phyloP scores from a whole-genome alignment of 306 rosid genomes.

The Hippophae rhamnoides region DNA sequence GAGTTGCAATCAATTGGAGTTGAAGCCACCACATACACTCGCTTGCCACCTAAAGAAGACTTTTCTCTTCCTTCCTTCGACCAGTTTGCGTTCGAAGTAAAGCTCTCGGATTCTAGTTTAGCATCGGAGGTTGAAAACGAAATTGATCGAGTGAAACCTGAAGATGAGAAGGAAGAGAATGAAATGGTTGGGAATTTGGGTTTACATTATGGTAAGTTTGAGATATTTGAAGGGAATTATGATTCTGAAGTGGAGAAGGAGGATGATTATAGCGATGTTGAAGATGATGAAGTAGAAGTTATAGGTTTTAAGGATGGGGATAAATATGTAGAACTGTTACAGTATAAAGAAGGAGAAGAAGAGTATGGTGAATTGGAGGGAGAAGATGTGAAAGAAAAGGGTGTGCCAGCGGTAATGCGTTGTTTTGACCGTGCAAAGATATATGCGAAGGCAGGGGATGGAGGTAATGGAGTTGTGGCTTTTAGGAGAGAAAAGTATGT shows the following conservation, averaged over 20 bases:
- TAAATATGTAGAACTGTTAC: slow-evolving; percentile 9
- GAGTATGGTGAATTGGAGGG: slow-evolving; percentile 17
- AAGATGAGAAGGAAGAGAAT: slow-evolving; percentile 10
- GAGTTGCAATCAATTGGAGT: slow-evolving; percentile 35
- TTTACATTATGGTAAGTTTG: slow-evolving; percentile 15
- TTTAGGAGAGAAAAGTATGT: slow-evolving; percentile 87
- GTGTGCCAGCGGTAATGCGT: slow-evolving; percentile 90
- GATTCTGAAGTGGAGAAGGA: slow-evolving; percentile 30
- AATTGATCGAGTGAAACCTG: slow-evolving; percentile 11
- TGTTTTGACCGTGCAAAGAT: slow-evolving; percentile 85
- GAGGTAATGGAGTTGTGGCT: slow-evolving; percentile 88
- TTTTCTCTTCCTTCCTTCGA: slow-evolving; percentile 25
- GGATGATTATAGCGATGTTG: slow-evolving; percentile 4
- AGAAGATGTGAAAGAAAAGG: slow-evolving; percentile 60
- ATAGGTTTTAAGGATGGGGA: neutral
- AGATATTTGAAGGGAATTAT: slow-evolving; percentile 21
- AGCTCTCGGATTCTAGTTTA: slow-evolving; percentile 51
- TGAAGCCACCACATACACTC: slow-evolving; percentile 77
- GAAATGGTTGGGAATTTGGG: slow-evolving; percentile 13
- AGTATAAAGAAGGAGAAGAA: slow-evolving; percentile 12
- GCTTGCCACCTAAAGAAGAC: slow-evolving; percentile 72
- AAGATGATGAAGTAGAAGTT: neutral
- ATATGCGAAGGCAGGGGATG: slow-evolving; percentile 64
- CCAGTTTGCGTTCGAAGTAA: slow-evolving; percentile 41
- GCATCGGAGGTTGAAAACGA: slow-evolving; percentile 25